These are phyloP conservation scores for Fusarium protoensiforme DNA, from an alignment of 2,329 filamentous ascomycete species.

Conservation along the genomic window DNA sequence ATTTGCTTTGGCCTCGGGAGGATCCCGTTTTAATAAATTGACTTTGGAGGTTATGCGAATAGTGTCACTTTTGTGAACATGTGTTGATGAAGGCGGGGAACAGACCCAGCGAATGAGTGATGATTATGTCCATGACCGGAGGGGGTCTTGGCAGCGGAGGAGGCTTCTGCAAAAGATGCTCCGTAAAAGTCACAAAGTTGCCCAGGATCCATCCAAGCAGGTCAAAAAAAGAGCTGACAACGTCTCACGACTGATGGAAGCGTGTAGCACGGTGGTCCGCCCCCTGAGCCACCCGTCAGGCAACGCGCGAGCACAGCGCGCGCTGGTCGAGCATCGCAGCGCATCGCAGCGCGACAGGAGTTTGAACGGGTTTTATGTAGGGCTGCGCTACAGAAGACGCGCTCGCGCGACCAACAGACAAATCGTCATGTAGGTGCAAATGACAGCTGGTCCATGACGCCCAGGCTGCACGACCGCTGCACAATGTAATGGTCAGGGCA, in stretches of 20 bases:
- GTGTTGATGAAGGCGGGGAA: conserved; percentile 17
- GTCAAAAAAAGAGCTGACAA: conserved; percentile 28
- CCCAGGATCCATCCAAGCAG: conserved; percentile 19
- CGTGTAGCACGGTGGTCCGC: conserved; percentile 29
- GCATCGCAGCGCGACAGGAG: conserved; percentile 9
- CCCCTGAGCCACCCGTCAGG: conserved; percentile 34
- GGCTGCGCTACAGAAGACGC: conserved; percentile 6
- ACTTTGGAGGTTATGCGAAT: conserved; percentile 22
- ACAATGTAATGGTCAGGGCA: conserved; percentile 5
- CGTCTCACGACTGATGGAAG: conserved; percentile 35
- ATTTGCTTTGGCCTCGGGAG: conserved; percentile 9
- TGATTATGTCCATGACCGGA: background rate
- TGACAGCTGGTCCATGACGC: conserved; percentile 13
- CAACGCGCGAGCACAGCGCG: conserved; percentile 23
- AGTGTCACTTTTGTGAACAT: conserved; percentile 35
- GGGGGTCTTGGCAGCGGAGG: conserved; percentile 17
- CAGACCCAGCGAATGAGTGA: conserved; percentile 15
- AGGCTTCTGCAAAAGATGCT: conserved; percentile 22
- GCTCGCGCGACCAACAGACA: conserved; percentile 8
- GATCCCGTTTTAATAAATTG: background rate
- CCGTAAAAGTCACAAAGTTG: conserved; percentile 5
- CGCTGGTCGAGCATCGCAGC: too few species aligned
- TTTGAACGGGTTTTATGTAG: conserved; percentile 18
- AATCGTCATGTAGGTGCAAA: conserved; percentile 28
- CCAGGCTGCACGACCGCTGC: conserved; percentile 4